A percentile compares a stretch with the other conserved stretches of the same genome.
Evolutionary conservation across 2,329 filamentous ascomycete genomes (phyloP).

Genomic region (Colletotrichum phormii): DNA sequence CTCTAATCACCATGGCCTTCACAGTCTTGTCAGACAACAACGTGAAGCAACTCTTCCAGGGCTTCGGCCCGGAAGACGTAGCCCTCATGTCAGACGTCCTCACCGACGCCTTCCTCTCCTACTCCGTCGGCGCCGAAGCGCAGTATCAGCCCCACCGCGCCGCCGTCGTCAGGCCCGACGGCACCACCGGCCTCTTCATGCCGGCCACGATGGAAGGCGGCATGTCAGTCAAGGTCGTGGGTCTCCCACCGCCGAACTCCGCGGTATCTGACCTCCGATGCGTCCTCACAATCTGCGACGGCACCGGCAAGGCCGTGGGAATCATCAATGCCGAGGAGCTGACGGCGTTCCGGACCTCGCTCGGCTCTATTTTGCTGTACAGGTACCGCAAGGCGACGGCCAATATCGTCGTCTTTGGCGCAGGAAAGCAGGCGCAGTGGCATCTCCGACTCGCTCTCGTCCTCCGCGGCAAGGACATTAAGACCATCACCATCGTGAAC

Average conservation of each 20-base stretch:
- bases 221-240: slow-evolving; percentile 73
- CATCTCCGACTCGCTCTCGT: slow-evolving; percentile 74
- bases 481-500: slow-evolving; percentile 48
- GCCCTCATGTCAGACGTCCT: slow-evolving; percentile 67
- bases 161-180: slow-evolving; percentile 69
- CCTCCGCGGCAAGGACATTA: slow-evolving; percentile 49
- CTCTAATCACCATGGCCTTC: slow-evolving; percentile 60
- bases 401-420: slow-evolving; percentile 42
- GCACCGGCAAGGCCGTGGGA: slow-evolving; percentile 60
- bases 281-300: slow-evolving; percentile 42
- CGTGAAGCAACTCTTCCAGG: slow-evolving; percentile 65
- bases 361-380: slow-evolving; percentile 49
- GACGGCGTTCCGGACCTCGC: slow-evolving; percentile 76
- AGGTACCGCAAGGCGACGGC: slow-evolving; percentile 37
- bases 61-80: slow-evolving; percentile 64
- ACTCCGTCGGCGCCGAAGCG: slow-evolving; percentile 71
- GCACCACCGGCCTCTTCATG: slow-evolving; percentile 74
- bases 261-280: slow-evolving; percentile 55
- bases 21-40: slow-evolving; percentile 70
- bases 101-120: slow-evolving; percentile 71
- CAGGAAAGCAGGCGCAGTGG: slow-evolving; percentile 62
- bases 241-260: slow-evolving; percentile 43
- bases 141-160: slow-evolving; percentile 73
- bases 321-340: slow-evolving; percentile 76
- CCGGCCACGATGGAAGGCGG: slow-evolving; percentile 70